Base-by-base conservation (phyloP, 2,329 filamentous ascomycete genomes). In the Nemania serpens region DNA sequence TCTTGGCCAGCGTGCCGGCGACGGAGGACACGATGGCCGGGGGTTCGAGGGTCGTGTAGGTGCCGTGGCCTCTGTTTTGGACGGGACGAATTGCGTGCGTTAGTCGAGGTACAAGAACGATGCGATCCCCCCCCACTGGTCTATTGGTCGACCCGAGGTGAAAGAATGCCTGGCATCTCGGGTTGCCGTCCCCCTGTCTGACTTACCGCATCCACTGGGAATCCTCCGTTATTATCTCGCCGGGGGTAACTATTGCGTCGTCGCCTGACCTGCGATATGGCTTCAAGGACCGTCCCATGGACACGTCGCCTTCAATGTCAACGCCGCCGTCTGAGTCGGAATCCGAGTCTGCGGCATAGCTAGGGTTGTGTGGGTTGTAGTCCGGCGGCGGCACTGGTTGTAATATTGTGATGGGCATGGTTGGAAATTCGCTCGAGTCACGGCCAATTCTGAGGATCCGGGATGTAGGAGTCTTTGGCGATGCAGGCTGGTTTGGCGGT, bases 131-230 rank as follows among this genome's bases (percentile, higher is more conserved):
- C 7, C n/a, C n/a, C n/a, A n/a, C n/a, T n/a, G n/a, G 25, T 7
- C 25, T 29, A 29, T 29, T 29, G 25, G 7, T 29, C 25, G 25
- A 29, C 25, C 25, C 25, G 7, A 29, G 25, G 25, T 7, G 7
- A 7, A 29, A 29, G 4, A 7, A 29, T 29, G 25, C 25, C n/a
- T 29, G 25, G 7, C 25, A 29, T 4, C 7, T 7, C 25, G 25
- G 25, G 25, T 29, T 7, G 7, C n/a, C 25, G 25, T 7, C 25
- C 25, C 25, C 25, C 25, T 29, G 4, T 29, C 25, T 29, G 4
- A 66, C 79, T 54, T 77, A 87, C 85, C 87, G 87, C 94, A 98
- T 98, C 92, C 92, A 98, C 81, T 97, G 93, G n/a, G 92, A 84
- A 76, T 97, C 93, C 66, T 88, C 85, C 11, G 94, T 97, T 69